Base-by-base conservation (phyloP, 257 asterid genomes). In the Plectranthus barbatus region DNA sequence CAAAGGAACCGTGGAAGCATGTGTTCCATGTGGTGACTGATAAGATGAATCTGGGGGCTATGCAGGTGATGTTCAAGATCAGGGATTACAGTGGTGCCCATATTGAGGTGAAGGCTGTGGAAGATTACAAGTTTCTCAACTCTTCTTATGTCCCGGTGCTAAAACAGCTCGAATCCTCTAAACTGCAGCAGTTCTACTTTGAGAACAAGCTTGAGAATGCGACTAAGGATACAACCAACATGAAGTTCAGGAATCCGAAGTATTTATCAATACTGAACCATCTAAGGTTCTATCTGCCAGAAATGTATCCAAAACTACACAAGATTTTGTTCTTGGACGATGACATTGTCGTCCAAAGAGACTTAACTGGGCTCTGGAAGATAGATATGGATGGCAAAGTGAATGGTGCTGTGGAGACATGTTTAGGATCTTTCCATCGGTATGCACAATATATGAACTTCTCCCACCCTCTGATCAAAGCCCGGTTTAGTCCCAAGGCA, bases 211-310 rank as follows among this genome's bases (percentile, higher is more conserved):
- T 83, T 19, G 94, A 83, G 70, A 86, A 86, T 70, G 94, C 90
- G 1, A 86, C 94, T 17, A 86, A 86, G 77, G 94, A 86, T 63
- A 81, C 91, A 33, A 83, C 90, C 39, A 86, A 86, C 57, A 82
- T 86, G 95, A 86, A 86, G 71, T 86, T 81, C 70, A 81, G 95
- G 79, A 86, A 86, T 70, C 95, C 95, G 0, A 86, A 86, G 73
- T 86, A 86, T 74, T 63, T 86, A 19, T 86, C 95, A 1, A 84
- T 84, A 21, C 66, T 86, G 76, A 86, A 86, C 71, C 95, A 86
- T 69, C 86, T 86, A 29, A 75, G 95, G 66, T 86, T 86, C 77
- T 86, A 86, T 72, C 67, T 86, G 73, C 95, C 95, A 2, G 89
- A 84, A 78, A 75, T 86, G 88, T 86, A 86, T 40, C 95, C 95